Base-by-base conservation (phyloP, 75 land plant species). In the Cryptomeria japonica region DNA sequence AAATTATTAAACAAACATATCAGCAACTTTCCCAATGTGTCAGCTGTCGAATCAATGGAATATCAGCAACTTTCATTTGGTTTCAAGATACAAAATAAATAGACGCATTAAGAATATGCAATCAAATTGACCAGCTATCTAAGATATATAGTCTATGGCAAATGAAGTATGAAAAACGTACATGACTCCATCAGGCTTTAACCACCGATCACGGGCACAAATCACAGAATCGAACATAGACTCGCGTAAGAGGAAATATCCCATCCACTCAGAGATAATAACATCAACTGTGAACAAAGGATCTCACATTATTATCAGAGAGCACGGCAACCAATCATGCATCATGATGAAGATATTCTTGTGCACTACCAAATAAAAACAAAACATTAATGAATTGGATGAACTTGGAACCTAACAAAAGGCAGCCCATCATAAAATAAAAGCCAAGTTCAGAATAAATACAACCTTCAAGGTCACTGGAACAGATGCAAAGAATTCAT, bases 231-330 rank as follows among this genome's bases (percentile, higher is more conserved):
- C 99, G 89, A 98, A 97, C 99, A 98, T 98, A 55, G 99, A 98
- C 80, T 98, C 99, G 15, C 99, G 95, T 72, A 98, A 87, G 46
- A 98, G 99, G 89, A 97, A 98, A 88, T 98, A 97, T 25, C 99
- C 99, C 99, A 98, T 98, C 99, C 99, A 98, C 92, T 98, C 99
- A 13, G 99, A 98, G 49, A 98, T 98, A 16, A 98, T 98, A 18
- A 98, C 96, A 92, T 98, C 99, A 92, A 98, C 99, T 98, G 96
- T 90, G 56, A 84, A 89, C 89, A 91, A 80, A 85, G 37, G 31
- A 78, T 68, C 49, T 32, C 77, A 78, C 4, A 41, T 36, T 78
- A 44, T 78, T 80, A 53, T 39, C 42, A 76, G 36, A 86, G 16
- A 86, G 7, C 39, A 10, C 28, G 70, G 6, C 73, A 64, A 70